phyloP scores from a whole-genome alignment of 164 flowering plant species.

The grape (Vitis vinifera) region ASM3070453v1 NC_081821.1:5775001-5775500 shows the following conservation, averaged over 20 bases:
- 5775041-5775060: conserved; percentile 6
- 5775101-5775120: not conserved
- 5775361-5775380: conserved; percentile 1
- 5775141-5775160: not conserved
- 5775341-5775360: conserved; percentile 6
- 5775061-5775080: not conserved
- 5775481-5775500: not conserved
- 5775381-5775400: not conserved
- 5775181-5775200: too few relatives aligned
- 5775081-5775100: not conserved
- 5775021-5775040: not conserved
- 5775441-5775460: not conserved
- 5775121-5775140: not conserved
- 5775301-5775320: not conserved
- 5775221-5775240: not conserved
- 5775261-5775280: not conserved
- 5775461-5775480: conserved; percentile 4
- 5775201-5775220: not conserved
- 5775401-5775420: not conserved
- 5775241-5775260: not conserved
- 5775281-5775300: not conserved
- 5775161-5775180: too few relatives aligned
- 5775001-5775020: not conserved
- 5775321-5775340: not conserved
- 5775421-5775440: not conserved